These are phyloP conservation scores for Ustilago lituana DNA, from an alignment of 1,284 basidiomycete species.

Conservation along the genomic window DNA sequence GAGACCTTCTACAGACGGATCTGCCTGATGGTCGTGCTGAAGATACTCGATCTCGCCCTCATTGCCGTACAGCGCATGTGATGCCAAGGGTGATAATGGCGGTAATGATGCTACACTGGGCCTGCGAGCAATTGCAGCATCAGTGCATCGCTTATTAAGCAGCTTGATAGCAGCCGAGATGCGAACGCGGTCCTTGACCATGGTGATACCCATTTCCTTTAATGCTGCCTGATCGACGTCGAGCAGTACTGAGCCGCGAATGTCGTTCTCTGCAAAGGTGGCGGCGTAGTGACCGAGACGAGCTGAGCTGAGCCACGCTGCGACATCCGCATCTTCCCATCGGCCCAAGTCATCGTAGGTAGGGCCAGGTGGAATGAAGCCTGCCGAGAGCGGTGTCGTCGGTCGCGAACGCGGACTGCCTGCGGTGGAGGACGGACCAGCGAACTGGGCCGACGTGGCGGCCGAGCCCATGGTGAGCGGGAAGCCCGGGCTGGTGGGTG, in stretches of 20 bases:
- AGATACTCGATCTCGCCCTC: conserved; percentile 50
- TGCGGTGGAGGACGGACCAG: conserved; percentile 32
- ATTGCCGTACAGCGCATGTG: conserved; percentile 21
- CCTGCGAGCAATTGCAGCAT: conserved; percentile 28
- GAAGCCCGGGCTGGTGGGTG: conserved; percentile 56
- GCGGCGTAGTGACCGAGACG: conserved; percentile 52
- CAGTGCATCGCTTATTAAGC: conserved; percentile 57
- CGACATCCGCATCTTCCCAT: conserved; percentile 53
- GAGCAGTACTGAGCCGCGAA: conserved; percentile 58
- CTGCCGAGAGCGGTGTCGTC: conserved; percentile 43
- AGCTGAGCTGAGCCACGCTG: conserved; percentile 51
- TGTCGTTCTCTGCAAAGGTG: conserved; percentile 60
- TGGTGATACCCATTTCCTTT: conserved; percentile 65
- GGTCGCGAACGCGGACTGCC: conserved; percentile 43
- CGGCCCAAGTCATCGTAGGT: conserved; percentile 39
- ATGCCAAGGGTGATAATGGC: conserved; percentile 26
- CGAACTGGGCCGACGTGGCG: conserved; percentile 18
- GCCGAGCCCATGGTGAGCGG: conserved; percentile 47
- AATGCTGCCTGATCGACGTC: conserved; percentile 60
- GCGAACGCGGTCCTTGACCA: conserved; percentile 62
- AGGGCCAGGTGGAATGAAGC: conserved; percentile 17
- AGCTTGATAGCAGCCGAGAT: conserved; percentile 62
- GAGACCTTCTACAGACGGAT: conserved; percentile 12
- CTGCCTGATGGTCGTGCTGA: conserved; percentile 26
- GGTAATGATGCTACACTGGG: conserved; percentile 29